Evolutionary conservation across 805 yeast species (phyloP), one percentile per base, ranked within the genome.

Genomic region (Ogataea allantospora): DNA sequence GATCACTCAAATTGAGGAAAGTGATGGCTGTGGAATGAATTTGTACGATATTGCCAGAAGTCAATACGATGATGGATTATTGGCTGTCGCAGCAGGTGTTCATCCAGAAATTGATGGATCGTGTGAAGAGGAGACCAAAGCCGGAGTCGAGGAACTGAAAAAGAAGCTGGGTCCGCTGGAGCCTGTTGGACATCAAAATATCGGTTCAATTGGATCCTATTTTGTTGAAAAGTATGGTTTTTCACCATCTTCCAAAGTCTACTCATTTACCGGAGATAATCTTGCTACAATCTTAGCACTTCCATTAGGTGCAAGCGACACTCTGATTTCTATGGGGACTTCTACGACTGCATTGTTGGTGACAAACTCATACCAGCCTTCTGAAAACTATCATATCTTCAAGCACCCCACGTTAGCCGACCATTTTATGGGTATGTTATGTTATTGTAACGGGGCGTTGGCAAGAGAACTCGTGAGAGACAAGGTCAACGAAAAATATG

Each of bases 11-110:
- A 65, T 87, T 40, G 97, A 88, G 50, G 81, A 82, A 51, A 78
- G 87, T 10, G 97, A 89, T 62, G 95, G 86, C 2, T 87, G 96
- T 63, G 97, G 97, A 8, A 88, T 88, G 93, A 89, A 89, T 52
- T 53, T 88, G 31, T 88, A 86, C 66, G 89, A 86, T 58, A 73
- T 88, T 27, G 46, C 65, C n/a, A 65, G 73, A 8, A 66, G 70
- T 21, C 57, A 68, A 13, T 88, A 77, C 68, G 70, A 78, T 54
- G 74, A 73, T 8, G 70, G 70, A 10, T 67, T 88, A 26, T 53
- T 86, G 15, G 63, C 77, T 1, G 60, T 74, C 11, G 75, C 79
- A 12, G 75, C 78, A 1, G 78, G 78, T 9, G 71, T 63, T 7
- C 75, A 75, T 46, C 66, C 67, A 0, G 43, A 54, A 24, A 40